Percentiles rank a stretch among this genome's conserved stretches.
These are phyloP conservation scores for Ogataea ganodermae DNA, from an alignment of 805 yeast species.

Conservation along the genomic window DNA sequence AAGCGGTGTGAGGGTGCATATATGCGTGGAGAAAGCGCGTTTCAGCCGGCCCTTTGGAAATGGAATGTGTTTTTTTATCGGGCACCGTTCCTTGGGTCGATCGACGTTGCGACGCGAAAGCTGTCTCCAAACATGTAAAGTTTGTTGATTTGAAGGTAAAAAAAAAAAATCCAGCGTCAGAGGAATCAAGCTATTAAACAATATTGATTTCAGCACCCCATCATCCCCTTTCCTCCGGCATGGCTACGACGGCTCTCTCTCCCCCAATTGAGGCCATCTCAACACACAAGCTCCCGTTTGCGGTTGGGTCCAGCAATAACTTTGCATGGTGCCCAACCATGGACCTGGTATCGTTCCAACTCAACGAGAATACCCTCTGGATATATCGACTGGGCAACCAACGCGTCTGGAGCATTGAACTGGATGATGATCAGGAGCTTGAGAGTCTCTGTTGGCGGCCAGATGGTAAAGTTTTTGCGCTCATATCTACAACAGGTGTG, in stretches of 20 bases:
- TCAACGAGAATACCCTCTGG: conserved; percentile 32
- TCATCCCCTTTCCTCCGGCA: too few species aligned
- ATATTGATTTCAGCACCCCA: too few species aligned
- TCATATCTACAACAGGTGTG: conserved; percentile 26
- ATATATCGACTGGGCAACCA: conserved; percentile 35
- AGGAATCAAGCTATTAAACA: too few species aligned
- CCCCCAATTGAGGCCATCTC: conserved; percentile 10
- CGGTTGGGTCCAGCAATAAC: conserved; percentile 20
- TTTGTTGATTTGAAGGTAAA: not conserved
- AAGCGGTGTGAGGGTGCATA: conserved; percentile 6
- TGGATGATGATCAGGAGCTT: conserved; percentile 23
- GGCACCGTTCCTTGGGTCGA: conserved; percentile 7
- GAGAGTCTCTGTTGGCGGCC: conserved; percentile 32
- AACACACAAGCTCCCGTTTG: conserved; percentile 22
- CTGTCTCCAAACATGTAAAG: not conserved
- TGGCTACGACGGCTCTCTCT: not conserved
- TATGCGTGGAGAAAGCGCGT: conserved; percentile 10
- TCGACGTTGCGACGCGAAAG: conserved; percentile 7
- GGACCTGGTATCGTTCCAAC: conserved; percentile 35
- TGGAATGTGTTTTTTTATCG: not conserved
- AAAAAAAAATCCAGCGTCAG: not conserved
- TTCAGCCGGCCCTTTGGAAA: conserved; percentile 3
- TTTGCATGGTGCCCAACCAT: conserved; percentile 38
- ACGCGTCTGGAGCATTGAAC: conserved; percentile 35
- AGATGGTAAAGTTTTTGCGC: conserved; percentile 35